Base-by-base conservation (phyloP, 1,139 yeast species). In the Diutina rugosa region DNA sequence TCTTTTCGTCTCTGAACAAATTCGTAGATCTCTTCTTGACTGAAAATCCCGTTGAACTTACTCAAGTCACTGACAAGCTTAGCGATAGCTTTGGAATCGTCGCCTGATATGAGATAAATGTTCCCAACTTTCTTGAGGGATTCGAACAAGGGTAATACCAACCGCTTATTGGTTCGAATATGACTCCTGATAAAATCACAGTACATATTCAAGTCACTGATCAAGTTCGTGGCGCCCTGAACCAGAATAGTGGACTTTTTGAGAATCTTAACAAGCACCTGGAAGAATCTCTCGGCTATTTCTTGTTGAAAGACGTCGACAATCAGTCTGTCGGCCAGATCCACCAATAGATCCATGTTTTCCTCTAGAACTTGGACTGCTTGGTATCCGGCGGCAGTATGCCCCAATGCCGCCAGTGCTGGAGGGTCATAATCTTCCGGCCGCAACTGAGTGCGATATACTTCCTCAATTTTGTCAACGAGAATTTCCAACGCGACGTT, bases 221-320 rank as follows among this genome's bases (percentile, higher is more conserved):
- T 86, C 56, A 93, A 76, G 56, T 81, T 83, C 38, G 91, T 80
- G 0, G 97, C 96, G 1, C 99, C 99, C 9, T 79, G 78, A 2
- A 84, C 85, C 2, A 95, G 87, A 3, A 93, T 80, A 1, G 84
- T 79, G 54, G 85, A 78, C 61, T 84, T 83, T 59, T 80, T 78
- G 56, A 93, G 74, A 58, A 86, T 81, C 66, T 89, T 90, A 47
- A 90, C 89, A 49, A 93, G 73, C 1, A 85, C 76, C 52, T 81
- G 85, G 65, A 90, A 90, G 61, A 93, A 85, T 55, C 99, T 69
- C 65, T 90, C 90, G 0, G 96, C 97, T 47, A 93, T 84, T 65
- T 93, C 99, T 65, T 90, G 96, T 63, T 91, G 95, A 65, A 90
- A 93, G 0, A 93, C 95, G 63, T 91, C 98, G 32, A 91, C 81